phyloP scores from a whole-genome alignment of 2,329 filamentous ascomycete genomes.

The Grosmannia clavigera region DNA sequence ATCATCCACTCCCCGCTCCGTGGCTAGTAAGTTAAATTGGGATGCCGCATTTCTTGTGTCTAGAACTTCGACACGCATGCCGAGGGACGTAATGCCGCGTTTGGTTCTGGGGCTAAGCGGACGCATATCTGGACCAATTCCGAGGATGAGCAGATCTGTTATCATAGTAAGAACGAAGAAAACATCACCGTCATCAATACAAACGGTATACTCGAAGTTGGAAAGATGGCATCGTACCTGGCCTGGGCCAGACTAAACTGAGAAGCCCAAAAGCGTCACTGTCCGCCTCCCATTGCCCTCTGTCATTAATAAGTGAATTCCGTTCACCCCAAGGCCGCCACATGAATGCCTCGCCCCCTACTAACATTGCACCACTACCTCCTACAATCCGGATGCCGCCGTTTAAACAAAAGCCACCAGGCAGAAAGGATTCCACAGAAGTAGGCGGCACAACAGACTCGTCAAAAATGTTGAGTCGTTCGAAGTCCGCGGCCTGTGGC shows the following conservation, averaged over 20 bases:
- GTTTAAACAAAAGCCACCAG: slow-evolving; percentile 77
- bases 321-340: slow-evolving; percentile 67
- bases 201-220: background rate
- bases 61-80: slow-evolving; percentile 75
- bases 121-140: slow-evolving; percentile 62
- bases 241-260: slow-evolving; percentile 72
- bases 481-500: slow-evolving; percentile 44
- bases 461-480: slow-evolving; percentile 64
- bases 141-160: slow-evolving; percentile 77
- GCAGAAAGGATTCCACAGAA: slow-evolving; percentile 68
- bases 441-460: slow-evolving; percentile 67
- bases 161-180: background rate
- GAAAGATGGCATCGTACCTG: slow-evolving; percentile 44
- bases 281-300: slow-evolving; percentile 70
- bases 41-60: slow-evolving; percentile 90
- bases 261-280: slow-evolving; percentile 62
- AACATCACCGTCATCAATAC: background rate
- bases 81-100: slow-evolving; percentile 59
- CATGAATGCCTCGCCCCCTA: slow-evolving; percentile 75
- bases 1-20: slow-evolving; percentile 73
- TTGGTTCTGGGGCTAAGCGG: slow-evolving; percentile 68
- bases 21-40: slow-evolving; percentile 92
- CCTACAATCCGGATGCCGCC: slow-evolving; percentile 57
- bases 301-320: slow-evolving; percentile 52
- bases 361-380: slow-evolving; percentile 49